These are phyloP conservation scores for Phellopilus nigrolimitatus DNA, from an alignment of 1,284 basidiomycete genomes.

Conservation along the genomic window DNA sequence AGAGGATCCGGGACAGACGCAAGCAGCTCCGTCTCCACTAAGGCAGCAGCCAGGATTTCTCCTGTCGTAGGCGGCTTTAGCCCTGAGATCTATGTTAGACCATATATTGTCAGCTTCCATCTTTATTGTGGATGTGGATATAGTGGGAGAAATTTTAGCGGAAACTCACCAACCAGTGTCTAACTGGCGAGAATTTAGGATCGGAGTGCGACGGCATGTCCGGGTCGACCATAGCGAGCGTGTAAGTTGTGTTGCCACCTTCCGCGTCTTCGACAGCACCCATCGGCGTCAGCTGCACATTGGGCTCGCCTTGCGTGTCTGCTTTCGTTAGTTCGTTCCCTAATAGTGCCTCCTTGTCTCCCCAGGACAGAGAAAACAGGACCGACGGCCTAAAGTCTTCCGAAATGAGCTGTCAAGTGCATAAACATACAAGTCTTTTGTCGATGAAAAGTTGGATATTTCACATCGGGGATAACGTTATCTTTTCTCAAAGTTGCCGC, in stretches of 20 bases:
- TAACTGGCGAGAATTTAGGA: constrained; percentile 52
- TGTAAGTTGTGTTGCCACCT: constrained; percentile 41
- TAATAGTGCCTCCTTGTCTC: constrained; percentile 43
- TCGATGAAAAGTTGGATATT: not conserved
- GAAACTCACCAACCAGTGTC: constrained; percentile 62
- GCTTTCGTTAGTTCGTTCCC: constrained; percentile 45
- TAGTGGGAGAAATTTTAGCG: not conserved
- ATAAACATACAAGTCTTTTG: no score
- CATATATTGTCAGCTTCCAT: no score
- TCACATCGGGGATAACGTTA: constrained; percentile 48
- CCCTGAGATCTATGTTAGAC: constrained; percentile 47
- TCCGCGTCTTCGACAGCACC: constrained; percentile 26
- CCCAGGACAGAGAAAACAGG: constrained; percentile 49
- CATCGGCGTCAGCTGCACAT: constrained; percentile 45
- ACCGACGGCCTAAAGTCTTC: constrained; percentile 44
- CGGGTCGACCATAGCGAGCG: constrained; percentile 63
- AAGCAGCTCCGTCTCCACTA: constrained; percentile 3
- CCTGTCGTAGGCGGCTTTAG: constrained; percentile 39
- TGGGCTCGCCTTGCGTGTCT: constrained; percentile 49
- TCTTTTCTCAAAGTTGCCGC: constrained; percentile 36
- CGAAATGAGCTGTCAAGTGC: constrained; percentile 40
- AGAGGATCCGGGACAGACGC: constrained; percentile 20
- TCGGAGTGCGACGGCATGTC: constrained; percentile 57
- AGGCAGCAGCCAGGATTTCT: constrained; percentile 15
- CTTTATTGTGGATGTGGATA: not conserved